Evolutionary conservation across 2,329 filamentous ascomycete genomes (phyloP), one percentile per base, ranked within the genome.

Genomic region (Monilinia fructicola): DNA sequence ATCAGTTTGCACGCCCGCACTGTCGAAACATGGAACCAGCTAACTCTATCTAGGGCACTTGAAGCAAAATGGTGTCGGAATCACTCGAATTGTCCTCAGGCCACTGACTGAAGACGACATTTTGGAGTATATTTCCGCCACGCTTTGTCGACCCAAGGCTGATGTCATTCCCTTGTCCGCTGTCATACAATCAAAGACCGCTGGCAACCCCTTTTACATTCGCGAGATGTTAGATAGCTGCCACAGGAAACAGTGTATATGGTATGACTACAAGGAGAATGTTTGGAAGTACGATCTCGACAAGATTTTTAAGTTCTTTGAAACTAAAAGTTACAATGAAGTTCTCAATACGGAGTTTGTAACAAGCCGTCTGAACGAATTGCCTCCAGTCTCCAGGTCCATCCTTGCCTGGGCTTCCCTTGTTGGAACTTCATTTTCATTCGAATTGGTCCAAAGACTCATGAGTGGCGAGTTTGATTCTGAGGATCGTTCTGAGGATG

Each of bases 161-260:
- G 90, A 92, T 56, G 85, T 95, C 1, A 80, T 91, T 1, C 89
- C 93, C 0, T 81, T 98, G 23, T 90, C 91, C 2, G 86, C 93
- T 9, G 91, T 97, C 12, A 87, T 97, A 7, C 91, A 96, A 76
- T 93, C 73, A 1, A 74, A 74, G 63, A 94, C 91, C 11, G 86
- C 86, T 35, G 93, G 93, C 1, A 97, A 96, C 69, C 90, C 66
- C 12, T 97, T 97, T 74, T 96, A 95, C 74, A 90, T 97, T 77
- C 85, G 92, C 65, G 92, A 97, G 78, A 96, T 97, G 85, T 84
- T 97, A 5, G 91, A 91, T 74, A 89, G 90, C 3, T 96, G 92
- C 76, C 89, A 96, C 76, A 87, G 91, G 52, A 95, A 92, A 75
- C 89, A 89, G 71, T 96, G 91, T 76, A 90, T 97, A 60, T 96